Conservation (phyloP, 495 filamentous ascomycete genomes). For the Penicillium silybi region DNA sequence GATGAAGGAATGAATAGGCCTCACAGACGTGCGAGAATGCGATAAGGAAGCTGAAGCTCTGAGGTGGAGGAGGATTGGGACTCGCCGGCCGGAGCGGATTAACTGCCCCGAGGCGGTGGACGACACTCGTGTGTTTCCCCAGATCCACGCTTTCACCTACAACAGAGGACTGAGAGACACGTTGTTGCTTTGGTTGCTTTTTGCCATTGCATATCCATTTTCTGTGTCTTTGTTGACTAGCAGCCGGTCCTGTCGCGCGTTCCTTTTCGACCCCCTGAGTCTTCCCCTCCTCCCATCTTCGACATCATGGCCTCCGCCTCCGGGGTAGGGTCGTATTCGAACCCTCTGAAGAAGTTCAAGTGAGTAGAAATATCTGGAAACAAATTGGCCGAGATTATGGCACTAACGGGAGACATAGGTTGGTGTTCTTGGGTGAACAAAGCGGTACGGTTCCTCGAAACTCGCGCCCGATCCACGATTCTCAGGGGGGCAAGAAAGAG, state of each 20-base stretch:
- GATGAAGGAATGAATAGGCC: slow-evolving; percentile 21
- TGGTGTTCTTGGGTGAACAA: slow-evolving; percentile 97
- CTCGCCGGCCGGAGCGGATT: slow-evolving; percentile 30
- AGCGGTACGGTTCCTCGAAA: slow-evolving; percentile 61
- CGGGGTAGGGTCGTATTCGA: slow-evolving; percentile 85
- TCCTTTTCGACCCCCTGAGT: slow-evolving; percentile 20
- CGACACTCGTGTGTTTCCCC: slow-evolving; percentile 21
- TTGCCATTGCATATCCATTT: slow-evolving; percentile 1
- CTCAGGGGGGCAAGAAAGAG: not conserved
- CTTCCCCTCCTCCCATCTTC: slow-evolving; percentile 14
- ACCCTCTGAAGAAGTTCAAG: slow-evolving; percentile 99
- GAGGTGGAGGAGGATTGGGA: slow-evolving; percentile 17
- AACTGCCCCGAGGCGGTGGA: slow-evolving; percentile 23
- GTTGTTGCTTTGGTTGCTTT: not conserved
- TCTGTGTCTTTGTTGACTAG: not conserved
- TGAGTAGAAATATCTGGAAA: slow-evolving; percentile 35
- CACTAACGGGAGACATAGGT: slow-evolving; percentile 46
- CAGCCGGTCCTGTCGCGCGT: not conserved
- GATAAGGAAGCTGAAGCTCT: slow-evolving; percentile 18
- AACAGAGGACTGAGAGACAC: not conserved
- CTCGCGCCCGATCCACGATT: not conserved
- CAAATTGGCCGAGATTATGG: not conserved
- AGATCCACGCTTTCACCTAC: slow-evolving; percentile 17
- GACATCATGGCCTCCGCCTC: slow-evolving; percentile 53
- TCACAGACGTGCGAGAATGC: slow-evolving; percentile 11